Conservation (phyloP, 805 yeast species). For the Cyberlindnera suaveolens region DNA sequence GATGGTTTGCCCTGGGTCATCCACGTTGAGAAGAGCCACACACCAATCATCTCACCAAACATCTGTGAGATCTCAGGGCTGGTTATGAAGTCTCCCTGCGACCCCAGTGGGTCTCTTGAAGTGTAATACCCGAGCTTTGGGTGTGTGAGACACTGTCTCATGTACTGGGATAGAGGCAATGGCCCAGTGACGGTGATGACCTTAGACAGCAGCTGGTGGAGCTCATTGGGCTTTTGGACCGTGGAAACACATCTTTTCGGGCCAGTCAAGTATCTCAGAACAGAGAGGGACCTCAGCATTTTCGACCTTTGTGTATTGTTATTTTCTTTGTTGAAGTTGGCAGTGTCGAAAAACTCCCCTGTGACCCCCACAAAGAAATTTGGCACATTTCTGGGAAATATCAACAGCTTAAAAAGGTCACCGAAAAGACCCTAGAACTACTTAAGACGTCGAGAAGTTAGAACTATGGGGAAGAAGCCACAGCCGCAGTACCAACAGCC, state of each 20-base stretch:
- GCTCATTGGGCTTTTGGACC: background rate
- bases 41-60: constrained; percentile 80
- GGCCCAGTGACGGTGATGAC: constrained; percentile 60
- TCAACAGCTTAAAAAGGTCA: no score
- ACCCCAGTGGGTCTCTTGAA: constrained; percentile 65
- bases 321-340: no score
- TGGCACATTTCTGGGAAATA: no score
- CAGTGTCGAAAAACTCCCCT: no score
- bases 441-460: no score
- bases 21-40: constrained; percentile 64
- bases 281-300: no score
- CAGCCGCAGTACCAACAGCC: background rate
- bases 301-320: no score
- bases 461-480: background rate
- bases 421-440: no score
- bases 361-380: no score
- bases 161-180: constrained; percentile 61
- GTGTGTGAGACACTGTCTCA: constrained; percentile 77
- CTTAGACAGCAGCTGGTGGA: constrained; percentile 22
- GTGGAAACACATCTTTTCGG: no score
- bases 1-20: constrained; percentile 45
- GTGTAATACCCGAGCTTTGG: constrained; percentile 78
- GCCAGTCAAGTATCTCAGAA: no score
- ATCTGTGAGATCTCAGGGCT: constrained; percentile 85
- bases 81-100: constrained; percentile 70